Percentiles rank a stretch among this genome's conserved stretches.
These are phyloP conservation scores for Lindgomyces ingoldianus DNA, from an alignment of 495 filamentous ascomycete genomes.

Conservation along the genomic window DNA sequence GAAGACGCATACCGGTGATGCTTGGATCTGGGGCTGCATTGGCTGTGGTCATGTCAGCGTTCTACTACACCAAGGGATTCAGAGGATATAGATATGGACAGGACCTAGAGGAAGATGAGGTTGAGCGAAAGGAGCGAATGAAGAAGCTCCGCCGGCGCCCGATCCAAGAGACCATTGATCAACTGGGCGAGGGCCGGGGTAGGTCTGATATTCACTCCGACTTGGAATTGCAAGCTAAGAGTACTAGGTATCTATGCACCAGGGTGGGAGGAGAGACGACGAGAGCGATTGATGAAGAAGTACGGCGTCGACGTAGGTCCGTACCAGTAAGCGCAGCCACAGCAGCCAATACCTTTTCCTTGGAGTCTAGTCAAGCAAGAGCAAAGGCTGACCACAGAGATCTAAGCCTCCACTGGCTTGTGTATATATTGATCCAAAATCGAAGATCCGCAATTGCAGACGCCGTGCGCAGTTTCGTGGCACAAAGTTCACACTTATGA, in stretches of 20 bases:
- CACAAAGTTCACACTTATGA: no score
- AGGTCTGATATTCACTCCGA: constrained; percentile 37
- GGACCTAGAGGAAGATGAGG: constrained; percentile 66
- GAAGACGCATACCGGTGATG: constrained; percentile 73
- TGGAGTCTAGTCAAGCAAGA: not conserved
- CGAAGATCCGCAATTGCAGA: no score
- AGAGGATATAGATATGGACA: constrained; percentile 58
- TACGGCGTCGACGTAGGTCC: constrained; percentile 78
- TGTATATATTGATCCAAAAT: constrained; percentile 1
- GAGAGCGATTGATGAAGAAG: constrained; percentile 79
- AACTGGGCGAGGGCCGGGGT: constrained; percentile 92
- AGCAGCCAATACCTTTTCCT: not conserved
- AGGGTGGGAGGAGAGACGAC: constrained; percentile 84
- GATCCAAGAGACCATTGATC: constrained; percentile 75
- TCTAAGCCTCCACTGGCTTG: not conserved
- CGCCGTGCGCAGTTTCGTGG: no score
- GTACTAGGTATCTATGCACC: constrained; percentile 70
- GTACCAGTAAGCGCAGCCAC: not conserved
- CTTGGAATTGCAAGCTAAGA: not conserved
- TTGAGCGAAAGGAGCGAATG: constrained; percentile 72
- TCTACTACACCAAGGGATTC: constrained; percentile 76
- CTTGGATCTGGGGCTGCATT: constrained; percentile 72
- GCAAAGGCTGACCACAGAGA: not conserved
- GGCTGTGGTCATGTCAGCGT: constrained; percentile 65
- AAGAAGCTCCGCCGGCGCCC: constrained; percentile 74